Conservation (phyloP, 768 basidiomycete genomes). For the Solioccasus polychromus region DNA sequence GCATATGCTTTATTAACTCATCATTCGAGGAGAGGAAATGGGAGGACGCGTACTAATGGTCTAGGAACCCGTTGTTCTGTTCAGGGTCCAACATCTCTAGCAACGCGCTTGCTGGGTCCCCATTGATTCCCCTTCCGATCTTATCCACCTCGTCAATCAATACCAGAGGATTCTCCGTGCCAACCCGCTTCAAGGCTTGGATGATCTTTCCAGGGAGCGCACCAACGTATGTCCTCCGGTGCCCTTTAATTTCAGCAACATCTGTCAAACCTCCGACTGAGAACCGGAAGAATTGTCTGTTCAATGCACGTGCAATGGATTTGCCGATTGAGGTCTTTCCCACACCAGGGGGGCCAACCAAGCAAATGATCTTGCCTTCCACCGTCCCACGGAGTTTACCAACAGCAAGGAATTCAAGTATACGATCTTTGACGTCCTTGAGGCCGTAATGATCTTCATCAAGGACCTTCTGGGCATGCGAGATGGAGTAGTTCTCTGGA, state of each 20-base stretch:
- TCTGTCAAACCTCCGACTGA: conserved; percentile 96
- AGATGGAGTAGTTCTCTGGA: conserved; percentile 86
- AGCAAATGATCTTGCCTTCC: conserved; percentile 95
- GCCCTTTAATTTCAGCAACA: conserved; percentile 98
- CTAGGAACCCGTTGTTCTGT: conserved; percentile 91
- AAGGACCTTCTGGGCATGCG: conserved; percentile 78
- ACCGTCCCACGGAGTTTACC: conserved; percentile 94
- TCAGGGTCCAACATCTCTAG: conserved; percentile 94
- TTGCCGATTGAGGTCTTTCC: conserved; percentile 97
- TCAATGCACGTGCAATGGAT: conserved; percentile 87
- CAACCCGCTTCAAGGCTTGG: conserved; percentile 89
- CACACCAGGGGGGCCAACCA: conserved; percentile 96
- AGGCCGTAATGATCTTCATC: conserved; percentile 95
- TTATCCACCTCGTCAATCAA: conserved; percentile 97
- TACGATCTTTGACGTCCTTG: conserved; percentile 88
- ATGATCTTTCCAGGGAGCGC: conserved; percentile 95
- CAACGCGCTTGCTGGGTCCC: conserved; percentile 88
- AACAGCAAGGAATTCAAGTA: conserved; percentile 93
- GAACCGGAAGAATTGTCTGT: conserved; percentile 93
- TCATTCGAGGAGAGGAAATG: background rate
- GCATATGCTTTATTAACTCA: conserved; percentile 4
- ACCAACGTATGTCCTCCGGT: conserved; percentile 94
- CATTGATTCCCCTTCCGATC: conserved; percentile 87
- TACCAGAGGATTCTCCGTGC: conserved; percentile 91
- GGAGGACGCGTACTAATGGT: conserved; percentile 75